phyloP scores from a whole-genome alignment of 116 monocot genomes.

The Posidonia oceanica region DNA sequence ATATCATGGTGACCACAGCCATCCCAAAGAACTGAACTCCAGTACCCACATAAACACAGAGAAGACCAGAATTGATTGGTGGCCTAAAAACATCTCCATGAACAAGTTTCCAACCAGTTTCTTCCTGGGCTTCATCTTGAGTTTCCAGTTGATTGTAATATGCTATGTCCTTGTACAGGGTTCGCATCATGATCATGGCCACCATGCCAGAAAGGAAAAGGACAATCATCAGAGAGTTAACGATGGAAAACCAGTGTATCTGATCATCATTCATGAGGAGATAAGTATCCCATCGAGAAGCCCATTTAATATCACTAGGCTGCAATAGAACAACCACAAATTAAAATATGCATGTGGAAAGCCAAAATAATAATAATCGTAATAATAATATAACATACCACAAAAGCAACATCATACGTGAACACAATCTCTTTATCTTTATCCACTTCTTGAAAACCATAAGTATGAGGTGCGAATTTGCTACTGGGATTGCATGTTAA shows the following conservation, averaged over 20 bases:
- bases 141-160: constrained; percentile 63
- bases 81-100: constrained; percentile 68
- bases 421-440: constrained; percentile 36
- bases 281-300: constrained; percentile 79
- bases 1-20: constrained; percentile 65
- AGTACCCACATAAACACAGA: constrained; percentile 73
- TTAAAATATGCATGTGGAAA: background rate
- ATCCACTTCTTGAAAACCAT: constrained; percentile 36
- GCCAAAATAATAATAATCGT: background rate
- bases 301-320: constrained; percentile 66
- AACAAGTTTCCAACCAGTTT: constrained; percentile 64
- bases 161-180: constrained; percentile 61
- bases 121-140: constrained; percentile 63
- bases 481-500: constrained; percentile 39
- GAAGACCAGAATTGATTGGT: constrained; percentile 41
- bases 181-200: constrained; percentile 82
- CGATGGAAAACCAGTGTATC: constrained; percentile 82
- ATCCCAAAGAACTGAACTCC: constrained; percentile 67
- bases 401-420: constrained; percentile 54
- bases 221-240: constrained; percentile 74
- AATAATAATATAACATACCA: constrained; percentile 19
- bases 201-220: constrained; percentile 80
- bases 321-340: constrained; percentile 17
- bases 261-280: constrained; percentile 74
- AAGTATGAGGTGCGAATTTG: constrained; percentile 29